phyloP scores from a whole-genome alignment of 495 filamentous ascomycete genomes.

The Penicillium salamii region DNA sequence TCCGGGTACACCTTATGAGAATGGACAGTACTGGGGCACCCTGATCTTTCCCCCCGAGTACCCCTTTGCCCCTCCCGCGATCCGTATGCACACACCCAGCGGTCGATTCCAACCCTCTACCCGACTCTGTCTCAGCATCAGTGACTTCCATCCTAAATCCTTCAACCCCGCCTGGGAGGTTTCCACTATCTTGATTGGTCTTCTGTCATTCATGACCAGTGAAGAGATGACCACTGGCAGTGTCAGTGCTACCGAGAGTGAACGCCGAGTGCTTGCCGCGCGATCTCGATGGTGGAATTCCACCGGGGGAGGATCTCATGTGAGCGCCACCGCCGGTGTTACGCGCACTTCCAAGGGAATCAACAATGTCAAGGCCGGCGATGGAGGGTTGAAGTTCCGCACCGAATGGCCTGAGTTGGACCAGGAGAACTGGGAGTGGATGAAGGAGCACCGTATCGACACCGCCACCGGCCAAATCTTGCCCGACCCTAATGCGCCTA shows the following conservation, averaged over 20 bases:
- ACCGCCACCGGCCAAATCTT: slow-evolving; percentile 65
- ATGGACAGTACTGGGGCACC: slow-evolving; percentile 98
- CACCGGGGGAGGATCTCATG: slow-evolving; percentile 84
- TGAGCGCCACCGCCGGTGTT: slow-evolving; percentile 46
- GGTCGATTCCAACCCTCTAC: slow-evolving; percentile 92
- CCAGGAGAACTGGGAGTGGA: slow-evolving; percentile 90
- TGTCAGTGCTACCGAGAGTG: slow-evolving; percentile 72
- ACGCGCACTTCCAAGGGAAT: slow-evolving; percentile 50
- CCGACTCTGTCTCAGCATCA: slow-evolving; percentile 90
- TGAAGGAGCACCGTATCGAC: slow-evolving; percentile 79
- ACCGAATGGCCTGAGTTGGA: slow-evolving; percentile 89
- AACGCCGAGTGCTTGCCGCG: slow-evolving; percentile 74
- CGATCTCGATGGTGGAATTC: slow-evolving; percentile 94
- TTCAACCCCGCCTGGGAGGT: slow-evolving; percentile 99
- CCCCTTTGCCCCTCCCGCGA: slow-evolving; percentile 93
- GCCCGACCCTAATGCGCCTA: slow-evolving; percentile 39
- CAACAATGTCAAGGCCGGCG: slow-evolving; percentile 74
- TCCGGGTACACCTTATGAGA: slow-evolving; percentile 89
- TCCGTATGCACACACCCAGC: slow-evolving; percentile 97
- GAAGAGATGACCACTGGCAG: slow-evolving; percentile 98
- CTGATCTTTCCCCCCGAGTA: slow-evolving; percentile 94
- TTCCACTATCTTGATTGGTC: slow-evolving; percentile 89
- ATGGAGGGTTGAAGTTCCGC: slow-evolving; percentile 87
- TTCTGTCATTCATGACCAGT: slow-evolving; percentile 95
- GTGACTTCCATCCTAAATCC: slow-evolving; percentile 93